Evolutionary conservation across 495 filamentous ascomycete species (phyloP), one percentile per base, ranked within the genome.

Genomic region (Pseudevernia furfuracea): DNA sequence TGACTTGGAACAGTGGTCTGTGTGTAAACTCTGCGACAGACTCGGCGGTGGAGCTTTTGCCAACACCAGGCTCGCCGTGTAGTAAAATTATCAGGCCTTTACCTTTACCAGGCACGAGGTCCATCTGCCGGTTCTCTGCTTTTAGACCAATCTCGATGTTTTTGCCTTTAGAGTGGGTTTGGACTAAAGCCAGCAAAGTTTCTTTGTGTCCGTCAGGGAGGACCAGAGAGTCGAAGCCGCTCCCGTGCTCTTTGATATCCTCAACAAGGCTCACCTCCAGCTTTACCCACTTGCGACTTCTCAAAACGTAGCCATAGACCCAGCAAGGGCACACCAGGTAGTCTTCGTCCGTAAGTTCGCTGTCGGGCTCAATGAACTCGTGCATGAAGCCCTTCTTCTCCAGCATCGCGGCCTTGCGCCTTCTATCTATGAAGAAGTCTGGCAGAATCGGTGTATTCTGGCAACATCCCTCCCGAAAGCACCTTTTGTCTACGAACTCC

Each of bases 21-120:
- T 65, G 43, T 3, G 63, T 58, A 10, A 68, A 44, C 32, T 75
- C 72, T 4, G 75, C 73, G 0, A 77, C 67, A 12, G 59, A 68
- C 39, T 77, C 75, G 0, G 75, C 75, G 4, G 75, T 77, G 1
- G 72, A 58, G 1, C 72, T 74, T 60, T 77, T 77, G 0, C 75
- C 75, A 1, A 69, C 77, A 0, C 82, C 82, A 6, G 82, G 82
- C 0, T 70, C 73, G 1, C 82, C 82, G 59, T 82, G 79, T 0
- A 85, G 75, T 1, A 84, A 72, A 36, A 84, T 74, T 59, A 82
- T 77, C 10, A 81, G 70, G 4, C 79, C 80, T 23, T 77, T 75
- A 8, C 78, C 78, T 70, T 76, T 73, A 10, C 69, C 71, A 8
- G 58, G 55, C 23, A 75, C 70, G 1, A 75, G 0, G 38, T 76